phyloP scores from a whole-genome alignment of 192 early-diverging fungal genomes.

The Entomortierella beljakovae region DNA sequence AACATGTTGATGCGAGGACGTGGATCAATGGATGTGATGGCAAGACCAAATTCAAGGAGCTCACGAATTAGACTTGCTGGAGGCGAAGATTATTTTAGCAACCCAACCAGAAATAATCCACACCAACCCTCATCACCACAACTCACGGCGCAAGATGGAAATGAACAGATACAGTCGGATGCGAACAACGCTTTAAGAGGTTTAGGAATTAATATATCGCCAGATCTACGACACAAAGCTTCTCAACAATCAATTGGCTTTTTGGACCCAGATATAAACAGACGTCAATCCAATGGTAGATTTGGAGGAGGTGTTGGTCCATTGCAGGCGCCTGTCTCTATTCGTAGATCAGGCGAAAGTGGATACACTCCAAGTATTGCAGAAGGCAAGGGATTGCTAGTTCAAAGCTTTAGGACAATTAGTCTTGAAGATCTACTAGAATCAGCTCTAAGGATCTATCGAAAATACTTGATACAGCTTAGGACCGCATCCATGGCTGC shows the following conservation, averaged over 20 bases:
- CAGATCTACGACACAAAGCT: background rate
- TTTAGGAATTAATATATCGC: background rate
- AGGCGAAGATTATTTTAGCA: conserved; percentile 34
- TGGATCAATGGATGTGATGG: conserved; percentile 34
- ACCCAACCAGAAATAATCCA: conserved; percentile 7
- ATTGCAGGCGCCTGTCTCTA: conserved; percentile 20
- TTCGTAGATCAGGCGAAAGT: conserved; percentile 43
- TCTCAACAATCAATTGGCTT: conserved; percentile 15
- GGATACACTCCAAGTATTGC: conserved; percentile 40
- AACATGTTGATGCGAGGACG: conserved; percentile 47
- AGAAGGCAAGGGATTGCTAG: conserved; percentile 17
- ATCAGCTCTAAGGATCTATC: conserved; percentile 38
- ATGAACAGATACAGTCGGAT: background rate
- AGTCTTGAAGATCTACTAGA: conserved; percentile 46
- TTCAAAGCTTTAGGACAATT: conserved; percentile 40
- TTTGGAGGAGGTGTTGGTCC: conserved; percentile 25
- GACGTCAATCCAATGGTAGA: conserved; percentile 16
- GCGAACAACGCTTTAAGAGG: background rate
- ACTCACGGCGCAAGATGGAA: conserved; percentile 1
- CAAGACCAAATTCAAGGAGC: conserved; percentile 28
- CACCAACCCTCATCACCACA: conserved; percentile 1
- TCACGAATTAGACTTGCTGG: conserved; percentile 9
- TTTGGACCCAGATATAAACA: conserved; percentile 10
- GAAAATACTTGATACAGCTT: conserved; percentile 44
- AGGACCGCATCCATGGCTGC: conserved; percentile 45